phyloP scores from a whole-genome alignment of 306 rosid species.

The barrel medic (Medicago truncatula) region MtrunA17r5.0-ANR NC_053044.1:1961001-1961500 shows the following conservation, averaged over 20 bases:
- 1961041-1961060: not conserved
- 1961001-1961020: conserved; percentile 7
- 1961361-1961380: not conserved
- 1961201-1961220: conserved; percentile 5
- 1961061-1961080: conserved; percentile 14
- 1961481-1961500: not conserved
- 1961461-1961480: not conserved
- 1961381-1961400: not conserved
- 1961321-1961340: not conserved
- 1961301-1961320: not conserved
- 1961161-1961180: conserved; percentile 63
- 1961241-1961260: conserved; percentile 1
- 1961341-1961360: not conserved
- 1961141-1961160: conserved; percentile 86
- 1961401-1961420: not conserved
- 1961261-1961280: conserved; percentile 19
- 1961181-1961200: conserved; percentile 22
- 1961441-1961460: not conserved
- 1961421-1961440: not conserved
- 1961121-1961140: conserved; percentile 93
- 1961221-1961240: not conserved
- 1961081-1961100: conserved; percentile 30
- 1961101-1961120: conserved; percentile 89
- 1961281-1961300: conserved; percentile 8
- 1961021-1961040: not conserved